phyloP scores from a whole-genome alignment of 306 rosid genomes.

The Vicia villosa region DNA sequence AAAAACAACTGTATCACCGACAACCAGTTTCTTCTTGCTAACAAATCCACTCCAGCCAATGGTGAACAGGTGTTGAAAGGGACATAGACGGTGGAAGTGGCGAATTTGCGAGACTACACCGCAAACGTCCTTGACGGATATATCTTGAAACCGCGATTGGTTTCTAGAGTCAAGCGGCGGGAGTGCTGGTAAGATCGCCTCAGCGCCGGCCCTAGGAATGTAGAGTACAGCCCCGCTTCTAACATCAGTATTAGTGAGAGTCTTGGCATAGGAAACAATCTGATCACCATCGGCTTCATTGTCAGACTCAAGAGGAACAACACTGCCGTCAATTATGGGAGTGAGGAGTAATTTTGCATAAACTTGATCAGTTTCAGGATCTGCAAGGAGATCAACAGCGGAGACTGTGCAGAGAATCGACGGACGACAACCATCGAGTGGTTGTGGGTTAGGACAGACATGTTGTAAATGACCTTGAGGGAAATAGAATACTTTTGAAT shows the following conservation, averaged over 20 bases:
- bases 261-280: conserved; percentile 51
- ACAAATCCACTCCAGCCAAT: conserved; percentile 76
- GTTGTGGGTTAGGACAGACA: not conserved
- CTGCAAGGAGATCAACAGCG: conserved; percentile 41
- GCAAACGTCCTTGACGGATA: too few species aligned
- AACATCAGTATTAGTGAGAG: conserved; percentile 63
- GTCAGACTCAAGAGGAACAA: not conserved
- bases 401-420: conserved; percentile 44
- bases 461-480: conserved; percentile 67
- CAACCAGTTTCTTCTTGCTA: conserved; percentile 57
- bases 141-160: too few species aligned
- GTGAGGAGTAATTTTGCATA: conserved; percentile 50
- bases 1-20: conserved; percentile 62
- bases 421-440: conserved; percentile 25
- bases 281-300: not conserved
- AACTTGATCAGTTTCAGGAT: conserved; percentile 54
- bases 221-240: conserved; percentile 65
- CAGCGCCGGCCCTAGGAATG: conserved; percentile 64
- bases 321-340: conserved; percentile 20
- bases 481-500: conserved; percentile 69
- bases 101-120: conserved; percentile 56
- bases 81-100: conserved; percentile 59
- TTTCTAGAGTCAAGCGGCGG: conserved; percentile 45
- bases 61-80: conserved; percentile 60
- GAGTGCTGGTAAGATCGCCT: conserved; percentile 41